Evolutionary conservation across 148 eudicot genomes (phyloP), one percentile per base, ranked within the genome.

Genomic region (Tetragonia tetragonoides): DNA sequence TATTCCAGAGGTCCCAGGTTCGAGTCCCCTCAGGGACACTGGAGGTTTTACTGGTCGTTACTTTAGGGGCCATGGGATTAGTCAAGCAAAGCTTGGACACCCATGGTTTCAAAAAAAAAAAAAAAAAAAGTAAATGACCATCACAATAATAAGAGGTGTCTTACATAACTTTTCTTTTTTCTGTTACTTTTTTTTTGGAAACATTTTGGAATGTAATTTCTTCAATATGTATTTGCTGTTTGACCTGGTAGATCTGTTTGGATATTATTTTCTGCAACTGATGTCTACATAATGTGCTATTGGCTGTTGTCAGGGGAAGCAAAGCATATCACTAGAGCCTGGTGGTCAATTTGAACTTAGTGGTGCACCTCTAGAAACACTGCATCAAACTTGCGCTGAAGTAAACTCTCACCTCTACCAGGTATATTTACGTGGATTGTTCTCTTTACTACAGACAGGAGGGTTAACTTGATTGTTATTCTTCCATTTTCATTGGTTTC

Each of bases 261-360:
- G 34, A 46, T 64, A 64, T 77, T 77, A 44, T 44, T 72, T 46
- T 78, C 65, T 74, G 68, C 51, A 61, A 65, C 20, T 54, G 42
- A 60, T 34, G 69, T 14, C 57, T 39, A 53, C 41, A 38, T 70
- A 64, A n/a, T 54, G 53, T 73, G 49, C 57, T 60, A 23, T 75
- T 75, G 75, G 28, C 39, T 59, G 57, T 76, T 81, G 49, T 65
- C 84, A 96, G 99, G 99, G 93, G 67, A 87, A 88, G 72, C 99
- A 96, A 90, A 93, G 92, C 86, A 93, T 96, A 87, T 91, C 99
- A 66, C 75, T 91, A 57, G 98, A 96, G 85, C 98, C 99, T 66
- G 99, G 99, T 21, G 99, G 99, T 75, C 99, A 96, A 77, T 96
- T 96, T 79, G 99, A 96, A 85, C 98, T 96, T 64, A 96, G 99